Conservation (phyloP, 208 protist genomes). For the Leishmania arabica region DNA sequence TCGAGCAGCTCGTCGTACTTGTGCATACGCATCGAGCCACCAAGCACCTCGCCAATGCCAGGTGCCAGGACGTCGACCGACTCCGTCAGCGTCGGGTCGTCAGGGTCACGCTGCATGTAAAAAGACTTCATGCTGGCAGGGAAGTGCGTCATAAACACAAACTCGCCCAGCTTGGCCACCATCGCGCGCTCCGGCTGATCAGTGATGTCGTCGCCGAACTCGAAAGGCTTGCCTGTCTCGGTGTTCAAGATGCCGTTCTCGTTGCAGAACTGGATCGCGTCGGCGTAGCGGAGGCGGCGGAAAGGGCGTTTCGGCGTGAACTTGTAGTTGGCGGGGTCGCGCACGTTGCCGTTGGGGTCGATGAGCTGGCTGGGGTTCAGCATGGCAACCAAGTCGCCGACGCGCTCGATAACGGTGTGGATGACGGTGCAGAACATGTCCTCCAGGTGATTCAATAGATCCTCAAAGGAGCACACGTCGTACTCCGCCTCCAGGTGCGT, state of each 20-base stretch:
- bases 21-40: conserved; percentile 98
- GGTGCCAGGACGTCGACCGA: conserved; percentile 97
- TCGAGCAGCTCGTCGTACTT: conserved; percentile 93
- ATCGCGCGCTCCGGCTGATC: conserved; percentile 98
- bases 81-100: conserved; percentile 90
- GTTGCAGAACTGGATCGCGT: conserved; percentile 97
- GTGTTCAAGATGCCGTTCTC: conserved; percentile 95
- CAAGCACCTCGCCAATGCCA: conserved; percentile 99
- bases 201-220: conserved; percentile 98
- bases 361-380: conserved; percentile 92
- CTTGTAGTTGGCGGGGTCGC: conserved; percentile 83
- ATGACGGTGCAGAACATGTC: conserved; percentile 94
- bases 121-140: conserved; percentile 98
- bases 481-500: conserved; percentile 98
- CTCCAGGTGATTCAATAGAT: conserved; percentile 95
- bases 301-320: conserved; percentile 96
- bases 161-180: conserved; percentile 96
- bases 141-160: conserved; percentile 98
- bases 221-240: conserved; percentile 88
- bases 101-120: conserved; percentile 97
- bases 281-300: conserved; percentile 94
- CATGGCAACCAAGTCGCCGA: conserved; percentile 80
- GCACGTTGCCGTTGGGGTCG: conserved; percentile 54
- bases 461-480: conserved; percentile 97
- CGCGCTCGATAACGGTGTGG: conserved; percentile 71